Percentiles rank a stretch among this genome's conserved stretches.
Evolutionary conservation across 345 rosid species (phyloP).

Genomic region (Hibiscus trionum): DNA sequence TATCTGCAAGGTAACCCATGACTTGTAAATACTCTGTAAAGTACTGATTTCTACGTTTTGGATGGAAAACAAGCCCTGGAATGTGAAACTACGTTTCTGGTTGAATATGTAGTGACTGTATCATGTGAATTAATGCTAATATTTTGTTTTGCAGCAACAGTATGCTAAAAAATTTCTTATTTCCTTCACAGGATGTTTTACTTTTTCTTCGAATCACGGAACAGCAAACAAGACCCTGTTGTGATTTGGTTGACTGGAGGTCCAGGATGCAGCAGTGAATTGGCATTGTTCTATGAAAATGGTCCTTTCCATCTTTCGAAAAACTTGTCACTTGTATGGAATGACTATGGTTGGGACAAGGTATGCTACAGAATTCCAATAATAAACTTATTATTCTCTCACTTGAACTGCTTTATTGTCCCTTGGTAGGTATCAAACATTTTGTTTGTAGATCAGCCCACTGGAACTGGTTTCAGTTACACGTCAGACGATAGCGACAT

Average conservation of each 20-base stretch:
- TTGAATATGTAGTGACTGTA: no score
- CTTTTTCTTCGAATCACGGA: not conserved
- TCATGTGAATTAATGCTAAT: not conserved
- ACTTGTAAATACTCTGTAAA: not conserved
- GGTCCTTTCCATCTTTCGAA: conserved; percentile 73
- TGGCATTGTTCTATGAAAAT: conserved; percentile 95
- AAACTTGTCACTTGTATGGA: conserved; percentile 86
- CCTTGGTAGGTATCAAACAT: conserved; percentile 58
- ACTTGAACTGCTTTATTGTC: not conserved
- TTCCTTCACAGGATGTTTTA: not conserved
- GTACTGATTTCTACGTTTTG: not conserved
- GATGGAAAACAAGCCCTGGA: no score
- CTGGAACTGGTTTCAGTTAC: conserved; percentile 87
- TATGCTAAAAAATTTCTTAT: no score
- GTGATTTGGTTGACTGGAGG: conserved; percentile 23
- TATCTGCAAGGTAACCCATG: conserved; percentile 51
- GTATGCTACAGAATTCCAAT: conserved; percentile 23
- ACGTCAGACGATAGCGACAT: conserved; percentile 40
- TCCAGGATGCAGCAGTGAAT: conserved; percentile 92
- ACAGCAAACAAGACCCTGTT: not conserved
- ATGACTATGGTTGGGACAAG: conserved; percentile 85
- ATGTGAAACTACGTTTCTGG: no score
- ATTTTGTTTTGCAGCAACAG: no score
- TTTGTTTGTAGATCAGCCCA: conserved; percentile 78
- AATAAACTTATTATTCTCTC: not conserved